A percentile compares a stretch with the other conserved stretches of the same genome.
phyloP scores from a whole-genome alignment of 306 rosid species.

The Trifolium subterraneum region DNA sequence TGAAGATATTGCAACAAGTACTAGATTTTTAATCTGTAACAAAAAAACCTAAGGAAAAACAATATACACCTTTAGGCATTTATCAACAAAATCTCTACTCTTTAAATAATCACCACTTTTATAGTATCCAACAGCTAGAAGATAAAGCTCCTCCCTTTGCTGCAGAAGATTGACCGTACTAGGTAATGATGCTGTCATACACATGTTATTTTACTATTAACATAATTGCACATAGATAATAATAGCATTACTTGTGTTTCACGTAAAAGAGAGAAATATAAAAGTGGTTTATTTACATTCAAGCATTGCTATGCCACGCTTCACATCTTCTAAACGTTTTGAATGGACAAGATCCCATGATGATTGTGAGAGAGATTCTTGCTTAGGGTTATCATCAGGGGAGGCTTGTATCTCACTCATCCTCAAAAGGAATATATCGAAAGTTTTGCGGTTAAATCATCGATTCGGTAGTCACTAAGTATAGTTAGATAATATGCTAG shows the following conservation, averaged over 20 bases:
- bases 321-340: constrained; percentile 56
- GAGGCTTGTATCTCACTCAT: no score
- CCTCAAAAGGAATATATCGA: no score
- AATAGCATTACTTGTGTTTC: not conserved
- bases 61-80: constrained; percentile 66
- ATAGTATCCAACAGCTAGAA: constrained; percentile 78
- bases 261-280: not conserved
- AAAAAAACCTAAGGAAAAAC: constrained; percentile 3
- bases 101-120: constrained; percentile 71
- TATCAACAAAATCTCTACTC: constrained; percentile 73
- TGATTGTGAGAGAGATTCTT: no score
- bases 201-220: constrained; percentile 10
- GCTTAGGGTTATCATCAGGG: no score
- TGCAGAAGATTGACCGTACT: constrained; percentile 55
- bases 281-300: constrained; percentile 59
- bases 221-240: not conserved
- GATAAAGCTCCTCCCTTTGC: constrained; percentile 86
- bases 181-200: constrained; percentile 69
- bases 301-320: constrained; percentile 95
- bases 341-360: no score
- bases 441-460: no score
- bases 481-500: no score
- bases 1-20: no score
- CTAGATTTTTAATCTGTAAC: no score
- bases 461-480: no score